Conservation (phyloP, 495 filamentous ascomycete species). For the Daldinia bambusicola region DNA sequence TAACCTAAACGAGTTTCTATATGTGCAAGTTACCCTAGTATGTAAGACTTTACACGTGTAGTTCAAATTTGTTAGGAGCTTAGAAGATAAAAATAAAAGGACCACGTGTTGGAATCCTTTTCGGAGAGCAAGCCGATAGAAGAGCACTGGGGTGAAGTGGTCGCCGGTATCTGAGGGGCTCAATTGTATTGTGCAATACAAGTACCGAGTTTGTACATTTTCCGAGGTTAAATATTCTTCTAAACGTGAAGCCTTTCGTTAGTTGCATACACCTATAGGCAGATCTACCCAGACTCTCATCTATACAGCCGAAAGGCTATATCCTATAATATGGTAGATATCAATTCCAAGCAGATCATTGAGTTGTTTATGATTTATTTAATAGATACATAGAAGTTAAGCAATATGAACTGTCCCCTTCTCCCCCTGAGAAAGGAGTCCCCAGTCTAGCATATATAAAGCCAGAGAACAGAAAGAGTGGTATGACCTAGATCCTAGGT, state of each 20-base stretch:
- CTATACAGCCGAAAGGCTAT: neutral
- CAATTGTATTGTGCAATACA: neutral
- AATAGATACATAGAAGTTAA: neutral
- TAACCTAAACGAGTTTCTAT: neutral
- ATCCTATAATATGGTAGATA: neutral
- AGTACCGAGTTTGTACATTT: no score
- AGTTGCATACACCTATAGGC: conserved; percentile 3
- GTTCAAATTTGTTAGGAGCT: neutral
- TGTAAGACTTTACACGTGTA: neutral
- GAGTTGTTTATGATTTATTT: neutral
- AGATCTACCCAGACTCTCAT: neutral
- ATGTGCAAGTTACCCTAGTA: neutral
- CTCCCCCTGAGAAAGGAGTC: neutral
- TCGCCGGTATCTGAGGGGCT: neutral
- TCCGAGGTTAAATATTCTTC: neutral
- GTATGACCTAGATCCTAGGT: neutral
- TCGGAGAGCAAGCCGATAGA: conserved; percentile 6
- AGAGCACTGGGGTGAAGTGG: conserved; percentile 3
- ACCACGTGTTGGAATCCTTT: neutral
- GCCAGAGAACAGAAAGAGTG: neutral
- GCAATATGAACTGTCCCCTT: neutral
- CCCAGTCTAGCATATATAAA: neutral
- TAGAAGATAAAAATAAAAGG: neutral
- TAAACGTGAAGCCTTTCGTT: neutral
- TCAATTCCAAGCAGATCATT: neutral